Evolutionary conservation across 2,329 filamentous ascomycete genomes (phyloP), one percentile per base, ranked within the genome.

Genomic region (Ceratocystis cubensis): DNA sequence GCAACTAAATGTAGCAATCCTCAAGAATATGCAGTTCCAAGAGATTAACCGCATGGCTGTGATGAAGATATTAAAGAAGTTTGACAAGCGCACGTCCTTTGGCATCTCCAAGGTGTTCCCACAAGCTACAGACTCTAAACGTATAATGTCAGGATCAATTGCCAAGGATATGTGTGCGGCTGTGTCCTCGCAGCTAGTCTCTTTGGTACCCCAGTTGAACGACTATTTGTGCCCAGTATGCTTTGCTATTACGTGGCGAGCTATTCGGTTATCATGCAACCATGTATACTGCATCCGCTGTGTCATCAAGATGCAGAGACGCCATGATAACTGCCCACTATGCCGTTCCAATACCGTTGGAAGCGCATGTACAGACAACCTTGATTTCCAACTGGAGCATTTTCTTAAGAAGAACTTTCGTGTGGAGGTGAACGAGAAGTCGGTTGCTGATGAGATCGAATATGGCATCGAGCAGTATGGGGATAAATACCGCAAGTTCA

Each of bases 201-300:
- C 82, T 10, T 79, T 88, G 57, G 86, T 95, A 5, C 91, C 91
- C 0, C 89, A 91, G 71, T 75, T 94, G n/a, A 86, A 91, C 72
- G 91, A 95, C 75, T 93, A 91, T 75, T 79, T 86, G 7, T 95
- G 90, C 71, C 89, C 90, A 1, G 84, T 94, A 68, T 94, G 91
- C 76, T 86, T 87, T 71, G 83, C 82, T 56, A 84, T 96, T 67
- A 84, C 87, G n/a, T 94, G 88, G 79, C 84, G 89, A 71, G 91
- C 91, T 0, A 84, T 96, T n/a, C 83, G 86, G 28, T 79, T 95
- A 44, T 80, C 82, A 15, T 96, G 91, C 74, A 77, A 81, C 33
- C 89, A 94, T 70, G 77, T 92, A 15, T 92, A 93, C 72, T 96
- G 91, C 76, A 93, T 94, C 66, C 81, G 88, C 2, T 96, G 91